Evolutionary conservation across 2,329 filamentous ascomycete species (phyloP).

Genomic region (Macrophomina pseudophaseolina): DNA sequence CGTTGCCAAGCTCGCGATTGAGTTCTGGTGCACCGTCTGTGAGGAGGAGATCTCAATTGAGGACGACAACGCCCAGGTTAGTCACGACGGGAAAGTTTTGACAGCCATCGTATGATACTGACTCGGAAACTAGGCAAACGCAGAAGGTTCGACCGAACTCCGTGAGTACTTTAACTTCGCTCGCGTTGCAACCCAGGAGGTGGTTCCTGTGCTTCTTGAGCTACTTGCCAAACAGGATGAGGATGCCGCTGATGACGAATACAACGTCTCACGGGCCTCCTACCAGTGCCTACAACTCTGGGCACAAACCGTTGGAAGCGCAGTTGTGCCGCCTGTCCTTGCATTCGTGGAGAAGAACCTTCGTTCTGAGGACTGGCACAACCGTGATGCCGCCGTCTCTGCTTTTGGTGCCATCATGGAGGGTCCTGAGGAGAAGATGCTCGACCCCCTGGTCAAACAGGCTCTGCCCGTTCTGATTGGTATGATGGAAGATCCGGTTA

Average conservation of each 20-base stretch:
- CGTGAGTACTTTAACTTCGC: conserved; percentile 96
- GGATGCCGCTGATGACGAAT: conserved; percentile 94
- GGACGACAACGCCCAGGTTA: conserved; percentile 86
- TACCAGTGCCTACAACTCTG: conserved; percentile 98
- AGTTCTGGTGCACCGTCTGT: conserved; percentile 99
- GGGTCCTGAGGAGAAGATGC: conserved; percentile 87
- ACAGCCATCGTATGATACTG: not conserved
- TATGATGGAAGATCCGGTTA: conserved; percentile 87
- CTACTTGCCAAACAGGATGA: conserved; percentile 97
- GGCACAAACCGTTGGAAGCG: conserved; percentile 84
- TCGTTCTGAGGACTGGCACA: conserved; percentile 90
- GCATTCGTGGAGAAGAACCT: conserved; percentile 91
- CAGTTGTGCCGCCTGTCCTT: conserved; percentile 85
- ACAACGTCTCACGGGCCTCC: conserved; percentile 91
- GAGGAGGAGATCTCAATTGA: conserved; percentile 98
- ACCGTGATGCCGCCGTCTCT: conserved; percentile 92
- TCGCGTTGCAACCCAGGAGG: conserved; percentile 88
- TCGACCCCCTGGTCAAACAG: conserved; percentile 95
- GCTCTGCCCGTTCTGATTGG: conserved; percentile 88
- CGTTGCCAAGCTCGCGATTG: conserved; percentile 95
- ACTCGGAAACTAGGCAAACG: conserved; percentile 53
- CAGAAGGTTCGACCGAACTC: conserved; percentile 80
- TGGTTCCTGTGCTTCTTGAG: conserved; percentile 86
- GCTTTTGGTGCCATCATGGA: conserved; percentile 99
- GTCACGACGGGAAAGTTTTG: conserved; percentile 31